Evolutionary conservation across 148 eudicot genomes (phyloP).

Genomic region (Rhododendron henanense): DNA sequence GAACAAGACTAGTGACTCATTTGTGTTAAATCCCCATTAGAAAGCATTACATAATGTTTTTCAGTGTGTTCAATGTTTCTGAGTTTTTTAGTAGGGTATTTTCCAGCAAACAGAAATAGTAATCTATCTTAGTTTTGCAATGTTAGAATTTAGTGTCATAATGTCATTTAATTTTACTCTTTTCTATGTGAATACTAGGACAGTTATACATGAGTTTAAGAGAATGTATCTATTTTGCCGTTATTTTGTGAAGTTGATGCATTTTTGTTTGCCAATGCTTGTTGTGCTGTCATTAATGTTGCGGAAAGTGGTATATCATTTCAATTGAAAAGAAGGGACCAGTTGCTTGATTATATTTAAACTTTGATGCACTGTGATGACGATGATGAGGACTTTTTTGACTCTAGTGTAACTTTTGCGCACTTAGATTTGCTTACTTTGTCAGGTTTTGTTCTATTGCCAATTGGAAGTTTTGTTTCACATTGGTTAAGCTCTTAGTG

Average conservation of each 20-base stretch:
- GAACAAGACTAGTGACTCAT: too few relatives aligned
- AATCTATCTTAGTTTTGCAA: not conserved
- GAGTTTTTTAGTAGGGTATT: not conserved
- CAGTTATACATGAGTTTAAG: not conserved
- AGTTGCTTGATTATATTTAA: slow-evolving; percentile 78
- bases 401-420: slow-evolving; percentile 64
- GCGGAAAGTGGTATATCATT: slow-evolving; percentile 85
- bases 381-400: slow-evolving; percentile 67
- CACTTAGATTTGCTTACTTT: slow-evolving; percentile 52
- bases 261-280: slow-evolving; percentile 32
- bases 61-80: not conserved
- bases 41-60: not conserved
- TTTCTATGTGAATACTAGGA: not conserved
- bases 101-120: not conserved
- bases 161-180: too few relatives aligned
- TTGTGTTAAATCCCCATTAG: not conserved
- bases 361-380: slow-evolving; percentile 93
- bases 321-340: slow-evolving; percentile 88
- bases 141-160: not conserved
- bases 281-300: slow-evolving; percentile 85
- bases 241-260: slow-evolving; percentile 8
- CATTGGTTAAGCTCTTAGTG: not conserved
- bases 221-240: not conserved
- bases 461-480: not conserved
- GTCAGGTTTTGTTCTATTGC: not conserved